These are phyloP conservation scores for Lobosporangium transversale DNA, from an alignment of 192 early-diverging fungal species.

Conservation along the genomic window DNA sequence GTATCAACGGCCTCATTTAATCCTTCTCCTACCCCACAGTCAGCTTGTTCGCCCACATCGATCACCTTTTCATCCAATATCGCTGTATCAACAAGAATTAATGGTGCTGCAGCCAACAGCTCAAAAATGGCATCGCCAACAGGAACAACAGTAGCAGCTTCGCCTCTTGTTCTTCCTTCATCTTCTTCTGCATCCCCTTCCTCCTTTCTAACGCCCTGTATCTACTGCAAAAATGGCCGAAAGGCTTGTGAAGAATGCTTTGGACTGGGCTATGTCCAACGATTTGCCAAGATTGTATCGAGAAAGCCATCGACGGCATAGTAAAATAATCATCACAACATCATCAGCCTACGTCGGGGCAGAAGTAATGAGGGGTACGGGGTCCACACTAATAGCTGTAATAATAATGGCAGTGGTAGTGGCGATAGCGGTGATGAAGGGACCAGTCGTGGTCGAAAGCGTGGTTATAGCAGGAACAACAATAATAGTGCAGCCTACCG, in stretches of 20 bases:
- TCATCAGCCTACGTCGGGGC: background rate
- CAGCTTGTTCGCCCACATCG: background rate
- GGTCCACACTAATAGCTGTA: background rate
- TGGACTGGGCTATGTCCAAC: conserved; percentile 27
- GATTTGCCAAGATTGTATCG: conserved; percentile 30
- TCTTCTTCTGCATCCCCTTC: background rate
- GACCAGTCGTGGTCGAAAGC: background rate
- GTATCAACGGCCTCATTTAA: too few species aligned
- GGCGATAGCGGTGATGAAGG: background rate
- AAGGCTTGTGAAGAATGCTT: conserved; percentile 33
- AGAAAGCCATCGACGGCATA: conserved; percentile 11
- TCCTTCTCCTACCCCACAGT: background rate
- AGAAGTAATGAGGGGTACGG: background rate
- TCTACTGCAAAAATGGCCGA: conserved; percentile 24
- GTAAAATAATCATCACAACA: conserved; percentile 7
- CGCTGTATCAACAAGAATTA: too few species aligned
- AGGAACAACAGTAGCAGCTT: too few species aligned
- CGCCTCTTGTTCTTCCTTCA: too few species aligned
- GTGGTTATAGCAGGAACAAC: too few species aligned
- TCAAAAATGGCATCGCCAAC: too few species aligned
- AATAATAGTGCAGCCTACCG: too few species aligned
- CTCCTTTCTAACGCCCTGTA: background rate
- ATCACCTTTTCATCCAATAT: too few species aligned
- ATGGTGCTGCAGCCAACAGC: too few species aligned
- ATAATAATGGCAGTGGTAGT: conserved; percentile 1